Percentiles rank a stretch among this genome's conserved stretches.
Conservation (phyloP, 164 flowering plant genomes). For the Euptelea pleiosperma region DNA sequence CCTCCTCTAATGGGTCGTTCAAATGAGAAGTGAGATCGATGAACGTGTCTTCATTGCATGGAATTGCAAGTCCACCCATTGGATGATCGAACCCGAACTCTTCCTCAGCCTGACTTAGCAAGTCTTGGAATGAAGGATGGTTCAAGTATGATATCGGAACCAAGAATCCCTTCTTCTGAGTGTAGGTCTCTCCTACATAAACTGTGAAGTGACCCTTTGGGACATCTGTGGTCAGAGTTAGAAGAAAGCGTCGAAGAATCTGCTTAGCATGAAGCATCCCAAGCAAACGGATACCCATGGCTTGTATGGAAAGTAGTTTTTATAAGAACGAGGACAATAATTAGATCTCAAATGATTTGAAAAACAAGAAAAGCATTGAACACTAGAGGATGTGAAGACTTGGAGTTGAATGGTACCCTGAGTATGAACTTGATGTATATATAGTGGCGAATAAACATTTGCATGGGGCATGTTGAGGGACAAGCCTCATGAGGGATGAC, state of each 20-base stretch:
- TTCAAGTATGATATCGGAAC: slow-evolving; percentile 42
- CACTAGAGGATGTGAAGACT: no score
- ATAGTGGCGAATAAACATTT: no score
- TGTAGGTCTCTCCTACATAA: slow-evolving; percentile 42
- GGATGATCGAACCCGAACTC: slow-evolving; percentile 50
- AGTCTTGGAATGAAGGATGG: slow-evolving; percentile 38
- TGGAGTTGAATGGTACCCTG: no score
- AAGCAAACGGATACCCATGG: slow-evolving; percentile 16
- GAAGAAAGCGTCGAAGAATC: slow-evolving; percentile 2
- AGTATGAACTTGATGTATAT: no score
- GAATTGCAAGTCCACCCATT: slow-evolving; percentile 45
- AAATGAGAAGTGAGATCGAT: no score
- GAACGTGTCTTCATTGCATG: slow-evolving; percentile 41
- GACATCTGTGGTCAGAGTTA: not conserved
- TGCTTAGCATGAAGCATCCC: slow-evolving; percentile 18
- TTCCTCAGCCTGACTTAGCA: slow-evolving; percentile 40
- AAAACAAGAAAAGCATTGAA: no score
- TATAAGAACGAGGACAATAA: not conserved
- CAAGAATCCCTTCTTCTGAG: slow-evolving; percentile 33
- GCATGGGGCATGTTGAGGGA: no score
- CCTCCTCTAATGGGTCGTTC: no score
- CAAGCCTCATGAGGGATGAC: slow-evolving; percentile 10
- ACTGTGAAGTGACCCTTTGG: no score
- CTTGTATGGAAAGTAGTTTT: no score
- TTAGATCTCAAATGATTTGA: not conserved